A percentile compares a stretch with the other conserved stretches of the same genome.
phyloP scores from a whole-genome alignment of 495 filamentous ascomycete species.

The Penicillium desertorum region DNA sequence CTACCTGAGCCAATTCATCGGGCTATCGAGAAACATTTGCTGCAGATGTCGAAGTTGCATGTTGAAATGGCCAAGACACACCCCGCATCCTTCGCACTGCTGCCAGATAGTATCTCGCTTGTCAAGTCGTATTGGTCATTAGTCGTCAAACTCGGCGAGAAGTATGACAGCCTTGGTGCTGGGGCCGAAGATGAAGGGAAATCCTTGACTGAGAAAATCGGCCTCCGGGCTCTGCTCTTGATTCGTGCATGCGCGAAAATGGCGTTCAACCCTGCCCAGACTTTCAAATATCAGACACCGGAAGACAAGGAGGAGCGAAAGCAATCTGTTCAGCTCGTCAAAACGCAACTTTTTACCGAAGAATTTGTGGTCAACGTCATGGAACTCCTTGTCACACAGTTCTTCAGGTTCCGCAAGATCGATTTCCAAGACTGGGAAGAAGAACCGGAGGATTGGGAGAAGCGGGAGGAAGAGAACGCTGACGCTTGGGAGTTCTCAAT shows the following conservation, averaged over 20 bases:
- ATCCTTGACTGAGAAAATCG: slow-evolving; percentile 69
- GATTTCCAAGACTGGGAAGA: slow-evolving; percentile 91
- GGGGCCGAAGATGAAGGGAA: slow-evolving; percentile 53
- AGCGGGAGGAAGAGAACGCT: slow-evolving; percentile 72
- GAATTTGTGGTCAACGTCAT: slow-evolving; percentile 75
- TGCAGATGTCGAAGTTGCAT: slow-evolving; percentile 90
- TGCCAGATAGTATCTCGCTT: slow-evolving; percentile 74
- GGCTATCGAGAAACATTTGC: slow-evolving; percentile 75
- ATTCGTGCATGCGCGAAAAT: slow-evolving; percentile 82
- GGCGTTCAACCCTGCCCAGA: slow-evolving; percentile 74
- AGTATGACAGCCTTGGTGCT: slow-evolving; percentile 54
- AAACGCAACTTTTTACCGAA: slow-evolving; percentile 68
- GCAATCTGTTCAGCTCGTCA: slow-evolving; percentile 61
- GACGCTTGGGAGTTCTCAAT: slow-evolving; percentile 86
- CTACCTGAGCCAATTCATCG: slow-evolving; percentile 39
- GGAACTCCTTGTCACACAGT: slow-evolving; percentile 77
- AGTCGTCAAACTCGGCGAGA: slow-evolving; percentile 69
- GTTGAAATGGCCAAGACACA: slow-evolving; percentile 75
- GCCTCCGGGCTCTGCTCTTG: slow-evolving; percentile 76
- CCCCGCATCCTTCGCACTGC: slow-evolving; percentile 73
- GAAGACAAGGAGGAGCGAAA: slow-evolving; percentile 69
- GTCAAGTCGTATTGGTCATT: slow-evolving; percentile 81
- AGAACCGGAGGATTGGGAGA: slow-evolving; percentile 91
- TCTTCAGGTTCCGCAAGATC: slow-evolving; percentile 81
- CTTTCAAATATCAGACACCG: slow-evolving; percentile 74